A percentile compares a stretch with the other conserved stretches of the same genome.
Evolutionary conservation across 1,139 yeast genomes (phyloP).

Genomic region (Chernovozyma sophiae-reginae): DNA sequence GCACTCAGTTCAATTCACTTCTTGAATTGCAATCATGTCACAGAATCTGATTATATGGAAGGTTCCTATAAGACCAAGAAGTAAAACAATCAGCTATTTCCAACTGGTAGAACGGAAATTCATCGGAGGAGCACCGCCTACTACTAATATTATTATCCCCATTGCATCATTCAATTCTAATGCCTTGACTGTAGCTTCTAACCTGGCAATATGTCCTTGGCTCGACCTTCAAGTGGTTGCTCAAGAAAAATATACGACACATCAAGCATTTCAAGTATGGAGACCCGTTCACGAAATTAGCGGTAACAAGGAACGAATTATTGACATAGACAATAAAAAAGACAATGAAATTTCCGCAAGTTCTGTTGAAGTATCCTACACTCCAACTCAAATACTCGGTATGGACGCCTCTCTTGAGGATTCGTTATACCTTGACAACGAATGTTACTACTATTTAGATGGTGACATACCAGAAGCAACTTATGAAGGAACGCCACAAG

Average conservation of each 20-base stretch:
- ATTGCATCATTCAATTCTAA: neutral
- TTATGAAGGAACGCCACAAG: neutral
- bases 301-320: too few species aligned
- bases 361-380: too few species aligned
- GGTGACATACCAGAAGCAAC: slow-evolving; percentile 6
- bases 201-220: neutral
- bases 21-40: slow-evolving; percentile 1
- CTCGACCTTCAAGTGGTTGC: neutral
- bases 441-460: slow-evolving; percentile 6
- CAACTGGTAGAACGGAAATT: neutral
- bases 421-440: slow-evolving; percentile 1
- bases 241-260: neutral
- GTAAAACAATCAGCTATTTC: slow-evolving; percentile 1
- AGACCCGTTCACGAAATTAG: too few species aligned
- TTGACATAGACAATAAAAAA: too few species aligned
- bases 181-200: neutral
- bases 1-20: too few species aligned
- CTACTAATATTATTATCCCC: neutral
- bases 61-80: slow-evolving; percentile 1
- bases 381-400: too few species aligned
- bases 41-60: slow-evolving; percentile 1
- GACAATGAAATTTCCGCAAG: too few species aligned
- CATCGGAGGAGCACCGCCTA: neutral
- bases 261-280: neutral
- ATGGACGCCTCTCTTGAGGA: too few species aligned